Evolutionary conservation across 2,329 filamentous ascomycete species (phyloP), one percentile per base, ranked within the genome.

Genomic region (Arthrobotrys sphaeroides): DNA sequence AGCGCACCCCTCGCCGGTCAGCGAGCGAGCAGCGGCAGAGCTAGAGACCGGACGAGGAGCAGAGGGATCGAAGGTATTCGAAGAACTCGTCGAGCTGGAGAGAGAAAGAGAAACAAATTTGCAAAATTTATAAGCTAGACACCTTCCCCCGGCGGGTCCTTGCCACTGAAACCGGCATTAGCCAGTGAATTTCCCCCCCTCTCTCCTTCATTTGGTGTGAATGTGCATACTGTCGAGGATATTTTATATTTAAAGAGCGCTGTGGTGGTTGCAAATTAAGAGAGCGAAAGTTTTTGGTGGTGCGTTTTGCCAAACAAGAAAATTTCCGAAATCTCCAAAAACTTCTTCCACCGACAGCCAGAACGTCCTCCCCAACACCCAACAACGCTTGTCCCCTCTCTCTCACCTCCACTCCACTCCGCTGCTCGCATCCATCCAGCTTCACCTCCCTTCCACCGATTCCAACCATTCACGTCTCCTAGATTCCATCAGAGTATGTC

Each of bases 271-370:
- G 18, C n/a, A 57, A 28, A 5, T 18, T n/a, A n/a, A n/a, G n/a
- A n/a, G 31, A 9, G 31, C 7, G 31, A 33, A 12, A 33, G 31
- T 33, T 33, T 5, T 13, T 22, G 18, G 5, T 51, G 16, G 22
- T 51, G 36, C 47, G 12, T 57, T 57, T 57, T 61, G 42, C 78
- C 77, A 80, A 79, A 78, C 69, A 65, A 73, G 79, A 80, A 81
- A 78, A 80, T 82, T 80, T 80, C 81, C 78, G 80, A 81, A 68
- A 75, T 75, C 69, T 75, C 57, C 64, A 75, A 59, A 73, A 70
- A 53, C 66, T 61, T 61, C 66, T 55, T 70, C 65, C 62, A 64
- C 33, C 45, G 62, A 31, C 57, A 66, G 65, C 64, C 51, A 55
- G 51, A 55, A 55, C 67, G 60, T 47, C 59, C 36, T 49, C 53